Evolutionary conservation across 805 yeast species (phyloP).

Genomic region (Alloascoidea africana): DNA sequence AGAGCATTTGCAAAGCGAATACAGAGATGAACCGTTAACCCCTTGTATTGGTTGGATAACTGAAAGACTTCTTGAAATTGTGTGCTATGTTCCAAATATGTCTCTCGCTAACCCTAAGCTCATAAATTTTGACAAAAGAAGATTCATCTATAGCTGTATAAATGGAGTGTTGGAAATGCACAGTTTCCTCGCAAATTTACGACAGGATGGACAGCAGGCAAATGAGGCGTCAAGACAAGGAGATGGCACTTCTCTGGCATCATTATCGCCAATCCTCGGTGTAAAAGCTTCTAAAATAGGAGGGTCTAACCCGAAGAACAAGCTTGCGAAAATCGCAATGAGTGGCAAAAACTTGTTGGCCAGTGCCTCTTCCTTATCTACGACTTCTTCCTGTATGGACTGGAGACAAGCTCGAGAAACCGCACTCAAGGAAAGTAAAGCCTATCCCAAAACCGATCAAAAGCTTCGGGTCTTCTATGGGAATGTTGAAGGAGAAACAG

Average conservation of each 20-base stretch:
- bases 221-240: not conserved
- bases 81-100: constrained; percentile 68
- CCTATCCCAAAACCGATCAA: constrained; percentile 18
- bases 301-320: not conserved
- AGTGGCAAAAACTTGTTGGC: too few species aligned
- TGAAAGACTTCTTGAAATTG: constrained; percentile 63
- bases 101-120: constrained; percentile 44
- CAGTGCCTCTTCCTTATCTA: too few species aligned
- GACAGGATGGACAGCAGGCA: not conserved
- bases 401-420: constrained; percentile 16
- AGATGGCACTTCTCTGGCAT: not conserved
- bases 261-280: not conserved
- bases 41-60: constrained; percentile 91
- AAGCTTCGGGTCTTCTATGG: constrained; percentile 27
- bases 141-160: constrained; percentile 50
- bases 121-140: constrained; percentile 76
- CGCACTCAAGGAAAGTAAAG: constrained; percentile 27
- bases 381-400: not conserved
- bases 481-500: constrained; percentile 32
- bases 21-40: constrained; percentile 29
- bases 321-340: too few species aligned
- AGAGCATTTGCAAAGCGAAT: constrained; percentile 7
- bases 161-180: constrained; percentile 34
- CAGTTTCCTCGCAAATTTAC: not conserved
- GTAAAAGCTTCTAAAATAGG: not conserved